Percentiles rank a stretch among this genome's conserved stretches.
These are phyloP conservation scores for Phytophthora podocarpi DNA, from an alignment of 352 stramenopile species.

Conservation along the genomic window DNA sequence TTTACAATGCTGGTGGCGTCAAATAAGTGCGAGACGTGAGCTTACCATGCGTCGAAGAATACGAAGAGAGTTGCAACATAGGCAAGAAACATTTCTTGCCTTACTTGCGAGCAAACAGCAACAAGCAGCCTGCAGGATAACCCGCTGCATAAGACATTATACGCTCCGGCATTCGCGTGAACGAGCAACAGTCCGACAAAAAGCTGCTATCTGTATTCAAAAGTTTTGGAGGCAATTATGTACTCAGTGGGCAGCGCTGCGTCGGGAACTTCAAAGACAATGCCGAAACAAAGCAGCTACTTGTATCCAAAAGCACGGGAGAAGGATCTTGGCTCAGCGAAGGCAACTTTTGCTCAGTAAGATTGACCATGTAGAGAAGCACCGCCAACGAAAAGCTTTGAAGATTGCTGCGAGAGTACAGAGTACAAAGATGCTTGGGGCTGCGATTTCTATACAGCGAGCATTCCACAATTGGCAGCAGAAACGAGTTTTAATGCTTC, in stretches of 20 bases:
- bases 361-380: constrained; percentile 37
- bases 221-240: constrained; percentile 57
- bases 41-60: constrained; percentile 33
- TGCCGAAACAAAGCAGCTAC: constrained; percentile 41
- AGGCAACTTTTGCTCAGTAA: constrained; percentile 41
- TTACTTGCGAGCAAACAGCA: constrained; percentile 53
- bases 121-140: constrained; percentile 53
- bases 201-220: constrained; percentile 49
- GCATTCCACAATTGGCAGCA: constrained; percentile 48
- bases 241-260: constrained; percentile 52
- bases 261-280: constrained; percentile 43
- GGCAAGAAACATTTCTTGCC: constrained; percentile 46
- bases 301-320: constrained; percentile 47
- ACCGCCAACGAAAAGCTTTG: constrained; percentile 11
- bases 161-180: not conserved
- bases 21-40: constrained; percentile 38
- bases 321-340: constrained; percentile 41
- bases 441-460: constrained; percentile 52
- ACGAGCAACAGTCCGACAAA: constrained; percentile 1
- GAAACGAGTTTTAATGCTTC: constrained; percentile 36
- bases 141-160: constrained; percentile 41
- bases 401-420: constrained; percentile 6
- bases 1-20: constrained; percentile 71
- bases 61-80: constrained; percentile 43
- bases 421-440: constrained; percentile 32